phyloP scores from a whole-genome alignment of 768 basidiomycete genomes.

The Lyophyllum decastes region DNA sequence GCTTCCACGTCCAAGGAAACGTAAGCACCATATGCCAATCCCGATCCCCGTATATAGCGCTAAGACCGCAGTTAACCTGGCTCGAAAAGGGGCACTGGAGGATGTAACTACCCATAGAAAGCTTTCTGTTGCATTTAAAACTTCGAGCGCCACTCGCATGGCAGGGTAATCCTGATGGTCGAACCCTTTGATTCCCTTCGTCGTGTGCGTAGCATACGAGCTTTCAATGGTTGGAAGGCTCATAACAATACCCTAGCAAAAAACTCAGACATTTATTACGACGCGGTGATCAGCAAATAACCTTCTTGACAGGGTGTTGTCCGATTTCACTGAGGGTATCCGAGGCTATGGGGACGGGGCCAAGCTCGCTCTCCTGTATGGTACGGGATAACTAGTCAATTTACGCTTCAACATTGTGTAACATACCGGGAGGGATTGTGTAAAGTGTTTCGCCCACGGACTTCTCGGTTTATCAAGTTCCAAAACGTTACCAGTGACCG shows the following conservation, averaged over 20 bases:
- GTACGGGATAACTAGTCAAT: constrained; percentile 3
- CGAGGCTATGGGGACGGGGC: constrained; percentile 64
- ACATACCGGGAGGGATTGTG: constrained; percentile 56
- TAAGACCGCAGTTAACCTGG: constrained; percentile 28
- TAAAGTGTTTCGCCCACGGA: constrained; percentile 74
- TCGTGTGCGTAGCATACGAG: constrained; percentile 77
- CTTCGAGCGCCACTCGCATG: constrained; percentile 81
- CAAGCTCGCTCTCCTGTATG: constrained; percentile 53
- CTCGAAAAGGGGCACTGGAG: not conserved
- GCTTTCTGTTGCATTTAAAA: constrained; percentile 91
- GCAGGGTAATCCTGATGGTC: constrained; percentile 82
- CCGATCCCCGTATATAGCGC: constrained; percentile 91
- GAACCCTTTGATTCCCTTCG: constrained; percentile 80
- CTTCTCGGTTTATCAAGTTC: constrained; percentile 69
- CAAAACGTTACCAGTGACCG: constrained; percentile 87
- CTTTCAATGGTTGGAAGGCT: constrained; percentile 94
- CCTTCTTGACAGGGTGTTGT: constrained; percentile 69
- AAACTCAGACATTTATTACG: constrained; percentile 9
- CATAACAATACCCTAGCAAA: constrained; percentile 73
- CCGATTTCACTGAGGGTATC: constrained; percentile 80
- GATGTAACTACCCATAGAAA: constrained; percentile 77
- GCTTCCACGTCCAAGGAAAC: constrained; percentile 75
- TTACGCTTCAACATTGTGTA: not conserved
- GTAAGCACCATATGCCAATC: constrained; percentile 92
- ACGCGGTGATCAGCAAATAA: constrained; percentile 25